Conservation (phyloP, 768 basidiomycete genomes). For the Suillus cothurnatus region DNA sequence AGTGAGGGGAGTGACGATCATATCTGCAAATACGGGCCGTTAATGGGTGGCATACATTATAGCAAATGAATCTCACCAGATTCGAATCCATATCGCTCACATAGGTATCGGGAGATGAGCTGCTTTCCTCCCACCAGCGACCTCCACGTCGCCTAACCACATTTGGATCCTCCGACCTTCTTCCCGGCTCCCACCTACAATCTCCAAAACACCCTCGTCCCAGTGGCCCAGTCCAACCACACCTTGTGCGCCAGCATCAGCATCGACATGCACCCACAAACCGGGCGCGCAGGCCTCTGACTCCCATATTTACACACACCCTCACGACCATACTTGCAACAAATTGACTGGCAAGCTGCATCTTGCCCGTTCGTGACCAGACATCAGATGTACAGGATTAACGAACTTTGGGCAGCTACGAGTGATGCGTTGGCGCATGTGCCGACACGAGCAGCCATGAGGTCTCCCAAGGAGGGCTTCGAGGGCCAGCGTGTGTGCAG, state of each 20-base stretch:
- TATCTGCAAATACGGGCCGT: conserved; percentile 50
- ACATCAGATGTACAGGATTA: conserved; percentile 78
- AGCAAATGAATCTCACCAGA: conserved; percentile 47
- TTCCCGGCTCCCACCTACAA: conserved; percentile 74
- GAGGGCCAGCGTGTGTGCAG: conserved; percentile 76
- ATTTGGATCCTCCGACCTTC: conserved; percentile 71
- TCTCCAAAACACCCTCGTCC: conserved; percentile 79
- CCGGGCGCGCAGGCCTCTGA: conserved; percentile 79
- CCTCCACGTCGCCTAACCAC: conserved; percentile 84
- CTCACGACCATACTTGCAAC: conserved; percentile 71
- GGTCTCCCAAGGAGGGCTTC: conserved; percentile 73
- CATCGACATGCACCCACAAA: conserved; percentile 61
- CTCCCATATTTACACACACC: conserved; percentile 70
- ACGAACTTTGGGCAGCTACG: conserved; percentile 77
- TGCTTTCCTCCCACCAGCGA: conserved; percentile 60
- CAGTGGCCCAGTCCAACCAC: conserved; percentile 54
- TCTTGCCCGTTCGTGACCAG: conserved; percentile 75
- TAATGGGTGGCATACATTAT: background rate
- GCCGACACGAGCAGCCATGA: conserved; percentile 76
- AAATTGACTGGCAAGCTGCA: conserved; percentile 79
- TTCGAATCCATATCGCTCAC: conserved; percentile 82
- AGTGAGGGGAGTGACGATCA: conserved; percentile 74
- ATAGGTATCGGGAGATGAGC: conserved; percentile 77
- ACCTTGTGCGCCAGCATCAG: conserved; percentile 23
- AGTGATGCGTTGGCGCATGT: conserved; percentile 71